Percentiles rank a stretch among this genome's conserved stretches.
Conservation (phyloP, 1,284 basidiomycete species). For the Melampsora occidentalis region DNA sequence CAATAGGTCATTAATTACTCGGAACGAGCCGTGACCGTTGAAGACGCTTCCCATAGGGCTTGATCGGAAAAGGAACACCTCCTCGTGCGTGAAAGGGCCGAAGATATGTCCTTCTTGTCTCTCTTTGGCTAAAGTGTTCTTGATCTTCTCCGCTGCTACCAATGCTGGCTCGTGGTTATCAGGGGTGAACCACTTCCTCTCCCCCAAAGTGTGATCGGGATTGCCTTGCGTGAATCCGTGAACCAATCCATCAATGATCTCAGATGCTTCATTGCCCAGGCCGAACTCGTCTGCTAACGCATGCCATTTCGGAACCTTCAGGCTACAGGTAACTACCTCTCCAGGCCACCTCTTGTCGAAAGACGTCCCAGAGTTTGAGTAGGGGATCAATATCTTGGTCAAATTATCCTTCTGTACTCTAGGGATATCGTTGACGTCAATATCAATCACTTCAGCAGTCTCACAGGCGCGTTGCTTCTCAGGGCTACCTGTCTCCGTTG, state of each 20-base stretch:
- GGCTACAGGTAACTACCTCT: background rate
- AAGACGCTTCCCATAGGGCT: background rate
- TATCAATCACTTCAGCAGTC: too few species aligned
- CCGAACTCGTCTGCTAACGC: background rate
- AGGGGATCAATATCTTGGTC: too few species aligned
- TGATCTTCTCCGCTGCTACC: too few species aligned
- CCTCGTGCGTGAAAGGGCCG: background rate
- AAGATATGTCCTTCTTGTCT: background rate
- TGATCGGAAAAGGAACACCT: background rate
- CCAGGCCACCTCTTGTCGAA: background rate
- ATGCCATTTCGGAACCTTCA: slow-evolving; percentile 5
- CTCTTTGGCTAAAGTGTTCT: background rate
- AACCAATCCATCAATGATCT: background rate
- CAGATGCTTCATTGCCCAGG: background rate
- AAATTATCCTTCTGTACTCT: too few species aligned
- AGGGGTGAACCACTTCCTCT: background rate
- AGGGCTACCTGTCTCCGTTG: too few species aligned
- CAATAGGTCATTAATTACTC: background rate
- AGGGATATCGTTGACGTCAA: too few species aligned
- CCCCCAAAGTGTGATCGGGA: background rate
- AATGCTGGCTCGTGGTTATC: background rate
- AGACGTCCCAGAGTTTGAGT: too few species aligned
- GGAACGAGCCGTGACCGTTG: background rate
- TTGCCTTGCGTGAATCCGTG: slow-evolving; percentile 9
- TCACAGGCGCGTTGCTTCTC: too few species aligned